These are phyloP conservation scores for Penicillium sclerotigenum DNA, from an alignment of 2,329 filamentous ascomycete species.

Conservation along the genomic window DNA sequence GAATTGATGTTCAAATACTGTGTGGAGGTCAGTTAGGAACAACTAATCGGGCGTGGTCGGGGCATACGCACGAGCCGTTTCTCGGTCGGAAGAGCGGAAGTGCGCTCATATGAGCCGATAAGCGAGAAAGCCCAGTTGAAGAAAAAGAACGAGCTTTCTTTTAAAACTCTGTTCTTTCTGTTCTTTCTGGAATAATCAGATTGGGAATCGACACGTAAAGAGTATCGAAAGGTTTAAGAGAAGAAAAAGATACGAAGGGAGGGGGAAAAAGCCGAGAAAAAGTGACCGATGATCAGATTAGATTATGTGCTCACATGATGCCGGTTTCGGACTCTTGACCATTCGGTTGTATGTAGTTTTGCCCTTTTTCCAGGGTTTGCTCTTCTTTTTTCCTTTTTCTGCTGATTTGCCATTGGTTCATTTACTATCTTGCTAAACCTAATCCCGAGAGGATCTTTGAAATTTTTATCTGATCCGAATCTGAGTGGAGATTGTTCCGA, in stretches of 20 bases:
- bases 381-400: slow-evolving; percentile 6
- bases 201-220: background rate
- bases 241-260: background rate
- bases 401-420: slow-evolving; percentile 2
- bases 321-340: slow-evolving; percentile 23
- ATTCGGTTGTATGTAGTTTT: slow-evolving; percentile 9
- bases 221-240: background rate
- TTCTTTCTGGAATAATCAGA: background rate
- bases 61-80: slow-evolving; percentile 26
- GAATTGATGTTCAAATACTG: slow-evolving; percentile 21
- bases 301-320: slow-evolving; percentile 27
- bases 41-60: slow-evolving; percentile 21
- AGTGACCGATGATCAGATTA: slow-evolving; percentile 28
- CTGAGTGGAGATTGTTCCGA: slow-evolving; percentile 8
- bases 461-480: slow-evolving; percentile 23
- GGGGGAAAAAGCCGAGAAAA: slow-evolving; percentile 17
- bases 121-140: slow-evolving; percentile 25
- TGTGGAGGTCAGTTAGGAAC: slow-evolving; percentile 20
- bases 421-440: background rate
- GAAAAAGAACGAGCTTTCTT: background rate
- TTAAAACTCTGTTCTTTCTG: too few species aligned
- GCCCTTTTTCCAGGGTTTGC: background rate
- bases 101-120: slow-evolving; percentile 31
- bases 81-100: slow-evolving; percentile 39
- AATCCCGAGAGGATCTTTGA: background rate